Conservation (phyloP, 2,329 filamentous ascomycete genomes). For the Claviceps sp. region DNA sequence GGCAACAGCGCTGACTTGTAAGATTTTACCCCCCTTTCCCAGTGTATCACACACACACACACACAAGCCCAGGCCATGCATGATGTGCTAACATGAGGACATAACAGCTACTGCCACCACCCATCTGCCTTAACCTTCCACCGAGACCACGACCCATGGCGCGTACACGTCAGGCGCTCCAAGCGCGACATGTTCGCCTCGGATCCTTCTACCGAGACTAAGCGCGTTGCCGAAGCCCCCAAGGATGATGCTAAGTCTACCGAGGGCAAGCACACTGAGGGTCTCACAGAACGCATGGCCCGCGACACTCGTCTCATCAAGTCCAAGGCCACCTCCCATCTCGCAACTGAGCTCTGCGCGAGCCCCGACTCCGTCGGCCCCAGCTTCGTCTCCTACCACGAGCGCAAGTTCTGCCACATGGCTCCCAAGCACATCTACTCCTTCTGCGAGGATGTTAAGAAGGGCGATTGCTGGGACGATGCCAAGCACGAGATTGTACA, state of each 20-base stretch:
- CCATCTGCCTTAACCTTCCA: background rate
- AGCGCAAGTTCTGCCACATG: conserved; percentile 11
- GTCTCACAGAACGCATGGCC: background rate
- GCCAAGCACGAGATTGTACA: conserved; percentile 3
- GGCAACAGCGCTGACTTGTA: background rate
- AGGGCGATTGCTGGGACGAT: conserved; percentile 9
- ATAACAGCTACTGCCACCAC: background rate
- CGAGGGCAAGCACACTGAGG: too few species aligned
- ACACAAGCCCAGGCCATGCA: background rate
- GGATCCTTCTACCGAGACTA: background rate
- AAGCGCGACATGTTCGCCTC: background rate
- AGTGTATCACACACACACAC: too few species aligned
- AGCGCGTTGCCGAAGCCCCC: too few species aligned
- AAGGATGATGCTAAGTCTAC: background rate
- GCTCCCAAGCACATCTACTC: conserved; percentile 7
- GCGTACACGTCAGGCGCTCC: background rate
- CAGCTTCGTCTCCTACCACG: conserved; percentile 8
- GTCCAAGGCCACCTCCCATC: background rate
- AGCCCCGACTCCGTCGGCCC: conserved; percentile 1
- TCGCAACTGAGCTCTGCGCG: conserved; percentile 7
- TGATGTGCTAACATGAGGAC: background rate
- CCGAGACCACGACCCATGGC: background rate
- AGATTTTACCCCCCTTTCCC: background rate
- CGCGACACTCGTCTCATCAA: background rate
- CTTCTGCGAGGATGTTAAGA: conserved; percentile 5